Evolutionary conservation across 2,329 filamentous ascomycete genomes (phyloP).

Genomic region (Penicillium sp.): DNA sequence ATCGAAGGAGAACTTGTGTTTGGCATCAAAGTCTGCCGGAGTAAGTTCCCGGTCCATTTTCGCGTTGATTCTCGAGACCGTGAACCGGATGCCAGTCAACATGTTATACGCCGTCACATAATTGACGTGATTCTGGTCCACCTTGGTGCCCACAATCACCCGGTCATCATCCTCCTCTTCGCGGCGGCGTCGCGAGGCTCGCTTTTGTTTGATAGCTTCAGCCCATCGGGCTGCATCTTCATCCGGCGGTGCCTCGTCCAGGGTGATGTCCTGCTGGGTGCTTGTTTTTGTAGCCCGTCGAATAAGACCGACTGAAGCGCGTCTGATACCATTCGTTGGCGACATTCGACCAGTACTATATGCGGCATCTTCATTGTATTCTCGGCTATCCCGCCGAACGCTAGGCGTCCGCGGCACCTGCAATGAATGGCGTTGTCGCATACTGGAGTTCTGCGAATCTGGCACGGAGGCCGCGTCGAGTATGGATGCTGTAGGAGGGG

Average conservation of each 20-base stretch:
- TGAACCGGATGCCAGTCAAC: slow-evolving; percentile 97
- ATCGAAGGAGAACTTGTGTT: slow-evolving; percentile 98
- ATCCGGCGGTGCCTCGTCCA: slow-evolving; percentile 81
- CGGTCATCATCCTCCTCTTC: slow-evolving; percentile 88
- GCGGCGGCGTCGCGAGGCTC: slow-evolving; percentile 76
- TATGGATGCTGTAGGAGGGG: slow-evolving; percentile 55
- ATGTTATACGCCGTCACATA: slow-evolving; percentile 99
- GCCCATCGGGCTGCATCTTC: slow-evolving; percentile 91
- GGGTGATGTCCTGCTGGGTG: slow-evolving; percentile 76
- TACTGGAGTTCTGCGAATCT: slow-evolving; percentile 56
- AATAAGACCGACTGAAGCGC: slow-evolving; percentile 79
- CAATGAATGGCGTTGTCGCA: slow-evolving; percentile 82
- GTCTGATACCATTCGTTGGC: slow-evolving; percentile 63
- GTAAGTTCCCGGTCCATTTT: slow-evolving; percentile 91
- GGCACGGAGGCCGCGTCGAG: slow-evolving; percentile 54
- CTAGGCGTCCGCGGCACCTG: slow-evolving; percentile 73
- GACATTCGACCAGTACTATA: slow-evolving; percentile 77
- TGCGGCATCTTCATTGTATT: slow-evolving; percentile 65
- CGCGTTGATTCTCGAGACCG: slow-evolving; percentile 92
- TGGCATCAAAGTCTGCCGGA: slow-evolving; percentile 86
- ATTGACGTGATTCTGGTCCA: slow-evolving; percentile 95
- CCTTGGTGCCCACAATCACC: slow-evolving; percentile 93
- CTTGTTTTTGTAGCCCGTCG: slow-evolving; percentile 82
- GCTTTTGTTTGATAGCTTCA: slow-evolving; percentile 86
- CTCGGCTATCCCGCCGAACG: slow-evolving; percentile 63